Evolutionary conservation across 352 stramenopile genomes (phyloP).

Genomic region (Phytophthora hybrid): DNA sequence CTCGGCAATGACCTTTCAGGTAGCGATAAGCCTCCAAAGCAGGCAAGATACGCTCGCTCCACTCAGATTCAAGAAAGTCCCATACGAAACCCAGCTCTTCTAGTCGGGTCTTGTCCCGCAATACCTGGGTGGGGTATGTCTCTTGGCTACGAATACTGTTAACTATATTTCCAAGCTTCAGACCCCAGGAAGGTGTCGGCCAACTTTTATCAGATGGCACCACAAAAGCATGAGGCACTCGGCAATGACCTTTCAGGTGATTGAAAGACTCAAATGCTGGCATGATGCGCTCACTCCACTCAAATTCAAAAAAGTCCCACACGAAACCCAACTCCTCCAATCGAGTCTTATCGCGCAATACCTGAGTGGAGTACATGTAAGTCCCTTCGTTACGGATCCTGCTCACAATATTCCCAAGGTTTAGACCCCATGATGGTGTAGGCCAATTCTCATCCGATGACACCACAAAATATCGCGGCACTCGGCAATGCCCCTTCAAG

Average conservation of each 20-base stretch:
- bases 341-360: neutral
- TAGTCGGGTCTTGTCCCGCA: neutral
- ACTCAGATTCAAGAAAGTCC: neutral
- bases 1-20: slow-evolving; percentile 29
- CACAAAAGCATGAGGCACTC: neutral
- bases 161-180: neutral
- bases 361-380: neutral
- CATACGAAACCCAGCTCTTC: neutral
- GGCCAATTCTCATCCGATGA: neutral
- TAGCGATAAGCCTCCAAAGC: slow-evolving; percentile 42
- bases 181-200: neutral
- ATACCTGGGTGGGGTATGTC: neutral
- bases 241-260: neutral
- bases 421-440: neutral
- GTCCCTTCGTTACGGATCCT: neutral
- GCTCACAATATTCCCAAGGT: neutral
- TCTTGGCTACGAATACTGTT: neutral
- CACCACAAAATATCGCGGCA: neutral
- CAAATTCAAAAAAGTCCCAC: neutral
- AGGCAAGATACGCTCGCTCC: slow-evolving; percentile 44
- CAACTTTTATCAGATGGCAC: neutral
- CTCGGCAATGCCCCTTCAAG: neutral
- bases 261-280: neutral
- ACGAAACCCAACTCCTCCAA: neutral
- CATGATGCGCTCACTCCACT: neutral